Conservation (phyloP, 176 grass and related monocot genomes). For the Bolboschoenus planiculmis region DNA sequence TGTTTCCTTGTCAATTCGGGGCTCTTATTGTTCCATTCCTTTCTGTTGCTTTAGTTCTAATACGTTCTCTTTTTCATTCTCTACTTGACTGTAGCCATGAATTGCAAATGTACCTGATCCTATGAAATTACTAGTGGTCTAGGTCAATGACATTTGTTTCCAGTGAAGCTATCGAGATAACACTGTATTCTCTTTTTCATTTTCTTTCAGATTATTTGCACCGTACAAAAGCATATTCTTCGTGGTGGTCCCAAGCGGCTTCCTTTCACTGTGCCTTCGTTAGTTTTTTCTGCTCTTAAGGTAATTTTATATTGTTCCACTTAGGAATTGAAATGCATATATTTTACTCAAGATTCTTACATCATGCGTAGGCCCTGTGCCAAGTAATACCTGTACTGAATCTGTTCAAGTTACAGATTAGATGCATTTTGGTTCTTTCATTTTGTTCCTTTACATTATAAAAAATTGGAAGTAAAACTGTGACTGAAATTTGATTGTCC, state of each 20-base stretch:
- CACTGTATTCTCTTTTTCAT: constrained; percentile 29
- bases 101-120: not conserved
- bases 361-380: not conserved
- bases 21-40: not conserved
- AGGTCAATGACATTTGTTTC: not conserved
- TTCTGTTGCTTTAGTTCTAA: not conserved
- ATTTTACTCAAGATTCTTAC: constrained; percentile 2
- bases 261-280: constrained; percentile 78
- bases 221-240: constrained; percentile 94
- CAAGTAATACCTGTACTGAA: not conserved
- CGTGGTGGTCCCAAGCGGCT: constrained; percentile 75
- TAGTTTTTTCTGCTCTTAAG: constrained; percentile 88
- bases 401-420: not conserved
- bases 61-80: not conserved
- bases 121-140: not conserved
- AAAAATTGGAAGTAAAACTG: not conserved
- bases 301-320: constrained; percentile 33
- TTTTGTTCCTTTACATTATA: not conserved
- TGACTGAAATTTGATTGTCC: not conserved
- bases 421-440: not conserved
- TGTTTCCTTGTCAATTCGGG: not conserved
- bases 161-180: not conserved
- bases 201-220: constrained; percentile 83
- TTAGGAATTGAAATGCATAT: not conserved
- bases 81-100: not conserved